Evolutionary conservation across 192 early-diverging fungal genomes (phyloP).

Genomic region (Mycoemilia scoparia): DNA sequence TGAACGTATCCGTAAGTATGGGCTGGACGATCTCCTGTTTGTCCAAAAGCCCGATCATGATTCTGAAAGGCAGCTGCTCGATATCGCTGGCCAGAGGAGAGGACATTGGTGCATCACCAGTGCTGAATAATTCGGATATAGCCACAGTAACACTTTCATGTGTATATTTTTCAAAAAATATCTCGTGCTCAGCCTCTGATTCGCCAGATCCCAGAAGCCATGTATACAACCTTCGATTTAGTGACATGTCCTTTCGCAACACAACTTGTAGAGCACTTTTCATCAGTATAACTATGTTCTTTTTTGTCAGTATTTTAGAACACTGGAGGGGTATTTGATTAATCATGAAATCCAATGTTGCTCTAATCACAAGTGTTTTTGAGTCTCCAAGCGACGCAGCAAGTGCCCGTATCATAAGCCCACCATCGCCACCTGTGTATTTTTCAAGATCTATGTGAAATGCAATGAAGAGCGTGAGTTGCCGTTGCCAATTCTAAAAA

Average conservation of each 20-base stretch:
- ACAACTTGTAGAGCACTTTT: slow-evolving; percentile 61
- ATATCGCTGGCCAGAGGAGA: slow-evolving; percentile 8
- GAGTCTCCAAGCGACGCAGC: slow-evolving; percentile 50
- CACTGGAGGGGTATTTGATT: slow-evolving; percentile 14
- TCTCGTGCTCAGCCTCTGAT: slow-evolving; percentile 28
- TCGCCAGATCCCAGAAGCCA: slow-evolving; percentile 57
- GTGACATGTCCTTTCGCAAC: slow-evolving; percentile 79
- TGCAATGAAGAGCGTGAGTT: slow-evolving; percentile 29
- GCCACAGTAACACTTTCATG: slow-evolving; percentile 33
- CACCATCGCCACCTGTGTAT: slow-evolving; percentile 47
- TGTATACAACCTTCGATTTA: slow-evolving; percentile 78
- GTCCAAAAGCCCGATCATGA: slow-evolving; percentile 73
- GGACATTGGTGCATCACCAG: slow-evolving; percentile 12
- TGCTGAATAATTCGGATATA: slow-evolving; percentile 37
- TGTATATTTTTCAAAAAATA: slow-evolving; percentile 34
- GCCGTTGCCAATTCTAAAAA: too few species aligned
- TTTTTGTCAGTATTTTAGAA: slow-evolving; percentile 33
- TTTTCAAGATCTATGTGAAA: slow-evolving; percentile 46
- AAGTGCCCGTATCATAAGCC: slow-evolving; percentile 58
- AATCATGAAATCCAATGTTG: slow-evolving; percentile 66
- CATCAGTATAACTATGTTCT: slow-evolving; percentile 50
- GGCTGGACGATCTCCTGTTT: slow-evolving; percentile 65
- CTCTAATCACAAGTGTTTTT: slow-evolving; percentile 65
- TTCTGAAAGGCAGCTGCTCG: slow-evolving; percentile 45
- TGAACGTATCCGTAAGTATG: slow-evolving; percentile 48